Conservation (phyloP, 306 rosid species). For the Psophocarpus tetragonolobus region DNA sequence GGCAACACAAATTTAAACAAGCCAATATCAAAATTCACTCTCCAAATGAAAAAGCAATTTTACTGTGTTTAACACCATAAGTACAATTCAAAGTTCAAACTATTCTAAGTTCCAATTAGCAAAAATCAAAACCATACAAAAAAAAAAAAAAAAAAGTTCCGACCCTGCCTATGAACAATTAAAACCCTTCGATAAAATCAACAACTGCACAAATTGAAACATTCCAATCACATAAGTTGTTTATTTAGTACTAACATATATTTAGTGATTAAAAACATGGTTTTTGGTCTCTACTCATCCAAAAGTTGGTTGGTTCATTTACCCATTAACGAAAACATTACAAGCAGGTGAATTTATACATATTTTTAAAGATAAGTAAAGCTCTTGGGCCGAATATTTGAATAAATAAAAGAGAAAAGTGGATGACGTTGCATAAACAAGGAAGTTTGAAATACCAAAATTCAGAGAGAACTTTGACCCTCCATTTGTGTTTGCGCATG, state of each 20-base stretch:
- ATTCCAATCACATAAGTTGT: neutral
- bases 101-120: neutral
- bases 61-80: neutral
- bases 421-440: neutral
- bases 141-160: neutral
- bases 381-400: neutral
- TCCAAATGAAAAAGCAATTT: conserved; percentile 11
- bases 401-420: conserved; percentile 4
- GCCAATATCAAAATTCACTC: neutral
- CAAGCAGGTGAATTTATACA: neutral
- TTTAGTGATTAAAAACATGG: neutral
- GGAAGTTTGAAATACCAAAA: conserved; percentile 55
- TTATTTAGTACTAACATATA: neutral
- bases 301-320: neutral
- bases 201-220: neutral
- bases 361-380: no score
- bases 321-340: conserved; percentile 10
- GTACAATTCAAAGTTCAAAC: conserved; percentile 3
- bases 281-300: neutral
- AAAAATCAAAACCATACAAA: neutral
- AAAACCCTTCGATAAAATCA: neutral
- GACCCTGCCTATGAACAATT: neutral
- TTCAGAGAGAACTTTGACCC: conserved; percentile 87
- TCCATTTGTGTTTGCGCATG: conserved; percentile 88
- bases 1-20: neutral